phyloP scores from a whole-genome alignment of 768 basidiomycete species.

The Suillus americanus region DNA sequence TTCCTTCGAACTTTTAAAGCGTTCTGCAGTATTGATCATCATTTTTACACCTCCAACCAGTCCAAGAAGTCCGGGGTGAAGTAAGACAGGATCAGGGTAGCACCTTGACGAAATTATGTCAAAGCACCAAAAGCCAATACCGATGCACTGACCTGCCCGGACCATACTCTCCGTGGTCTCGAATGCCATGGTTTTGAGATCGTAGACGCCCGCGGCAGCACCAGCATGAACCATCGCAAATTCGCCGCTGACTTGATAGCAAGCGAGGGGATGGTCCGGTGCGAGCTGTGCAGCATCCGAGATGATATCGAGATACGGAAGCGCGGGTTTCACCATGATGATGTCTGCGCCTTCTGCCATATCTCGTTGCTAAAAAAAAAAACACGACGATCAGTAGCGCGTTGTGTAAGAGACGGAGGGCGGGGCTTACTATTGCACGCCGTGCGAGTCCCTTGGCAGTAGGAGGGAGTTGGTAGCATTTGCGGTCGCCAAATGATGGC shows the following conservation, averaged over 20 bases:
- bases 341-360: conserved; percentile 92
- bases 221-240: conserved; percentile 97
- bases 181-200: conserved; percentile 89
- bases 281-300: conserved; percentile 81
- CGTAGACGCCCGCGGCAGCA: conserved; percentile 91
- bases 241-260: conserved; percentile 97
- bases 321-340: conserved; percentile 96
- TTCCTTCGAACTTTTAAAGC: background rate
- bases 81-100: conserved; percentile 88
- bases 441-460: conserved; percentile 85
- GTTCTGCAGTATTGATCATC: background rate
- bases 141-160: conserved; percentile 67
- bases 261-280: conserved; percentile 88
- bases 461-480: conserved; percentile 97
- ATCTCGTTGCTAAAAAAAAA: conserved; percentile 75
- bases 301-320: conserved; percentile 97
- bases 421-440: conserved; percentile 78
- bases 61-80: conserved; percentile 97
- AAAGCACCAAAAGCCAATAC: conserved; percentile 9
- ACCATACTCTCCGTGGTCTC: conserved; percentile 91
- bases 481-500: conserved; percentile 91
- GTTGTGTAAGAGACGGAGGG: background rate
- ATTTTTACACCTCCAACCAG: conserved; percentile 46
- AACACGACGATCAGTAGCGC: conserved; percentile 2
- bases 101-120: conserved; percentile 47